Base-by-base conservation (phyloP, 129 eudicot species). In the Centrapalus pauciflorus region DNA sequence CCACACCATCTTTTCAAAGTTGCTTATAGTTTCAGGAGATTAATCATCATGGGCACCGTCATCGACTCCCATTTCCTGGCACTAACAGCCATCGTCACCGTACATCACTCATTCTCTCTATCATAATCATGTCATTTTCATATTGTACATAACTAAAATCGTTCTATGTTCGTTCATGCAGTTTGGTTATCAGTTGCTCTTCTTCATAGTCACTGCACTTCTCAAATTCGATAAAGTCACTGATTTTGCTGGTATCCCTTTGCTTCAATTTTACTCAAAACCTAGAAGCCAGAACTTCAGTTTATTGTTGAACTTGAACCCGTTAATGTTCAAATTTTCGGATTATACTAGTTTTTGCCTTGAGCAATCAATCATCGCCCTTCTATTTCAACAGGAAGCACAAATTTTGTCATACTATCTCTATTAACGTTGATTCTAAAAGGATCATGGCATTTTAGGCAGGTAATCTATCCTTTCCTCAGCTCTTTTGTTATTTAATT, bases 381-480 rank as follows among this genome's bases (percentile, higher is more conserved):
- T 55, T 55, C 24, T 30, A 54, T 76, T 48, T 28, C 28, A 46
- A 61, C 90, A 94, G 99, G 99, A 76, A 80, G 99, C 61, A 89
- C 99, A 43, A 94, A 94, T 81, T 94, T 94, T 67, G 81, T 94
- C 55, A 89, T 94, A 72, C 74, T 94, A 54, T 80, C 95, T 54
- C 66, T 86, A 21, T 66, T 94, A 76, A 94, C 99, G 23, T 52
- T 94, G 80, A 75, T 86, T 71, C 29, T 89, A 30, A 94, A 87
- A 72, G 99, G 99, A 67, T 76, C 99, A 79, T 94, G 99, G 99
- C 76, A 94, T 64, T 81, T 78, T 67, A 81, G 99, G 26, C 99
- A 94, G 96, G 99, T 89, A 64, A 74, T 48, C 7, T 37, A 35
- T 66, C 46, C 51, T 33, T 70, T 66, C 60, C n/a, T n/a, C 61